Evolutionary conservation across 257 asterid genomes (phyloP), one percentile per base, ranked within the genome.

Genomic region (Fraxinus cuspidata): DNA sequence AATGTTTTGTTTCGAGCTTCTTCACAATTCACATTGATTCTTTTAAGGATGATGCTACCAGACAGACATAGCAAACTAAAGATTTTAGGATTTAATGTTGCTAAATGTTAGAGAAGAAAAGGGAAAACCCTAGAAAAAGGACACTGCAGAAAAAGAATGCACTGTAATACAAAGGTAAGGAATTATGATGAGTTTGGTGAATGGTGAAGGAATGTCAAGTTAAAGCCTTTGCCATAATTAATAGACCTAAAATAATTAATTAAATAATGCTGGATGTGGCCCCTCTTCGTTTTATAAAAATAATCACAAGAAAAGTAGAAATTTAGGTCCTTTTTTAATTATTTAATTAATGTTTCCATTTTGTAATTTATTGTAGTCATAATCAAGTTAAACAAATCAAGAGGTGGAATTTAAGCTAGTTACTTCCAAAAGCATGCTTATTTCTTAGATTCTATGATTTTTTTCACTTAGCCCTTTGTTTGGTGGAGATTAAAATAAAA

Each of bases 51-150:
- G 47, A 2, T 60, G 56, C 70, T 44, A 73, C 38, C 67, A 76
- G 56, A 42, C 80, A 74, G 72, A 67, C 75, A 63, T 70, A 74
- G 29, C 16, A 74, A 74, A 69, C 21, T 15, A 28, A 38, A 40
- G 25, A 38, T n/a, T 65, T 4, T 42, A 37, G 44, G 3, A 75
- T 72, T 27, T 42, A 37, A 31, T 1, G 29, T 29, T 31, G 13
- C 38, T 66, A 73, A 63, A 29, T 60, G 69, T 37, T 44, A 77
- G 40, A 53, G 60, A 23, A 35, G 37, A 70, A 80, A 79, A 76
- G 75, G 77, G 75, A 77, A 87, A 89, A 83, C 91, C 94, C 89
- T 84, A 87, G 44, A 38, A 38, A 38, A 2, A 38, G 44, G 44
- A 38, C 12, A 11, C 49, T 9, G 27, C 32, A 74, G 71, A 77